These are phyloP conservation scores for Alnus rubra DNA, from an alignment of 306 rosid genomes.

Conservation along the genomic window DNA sequence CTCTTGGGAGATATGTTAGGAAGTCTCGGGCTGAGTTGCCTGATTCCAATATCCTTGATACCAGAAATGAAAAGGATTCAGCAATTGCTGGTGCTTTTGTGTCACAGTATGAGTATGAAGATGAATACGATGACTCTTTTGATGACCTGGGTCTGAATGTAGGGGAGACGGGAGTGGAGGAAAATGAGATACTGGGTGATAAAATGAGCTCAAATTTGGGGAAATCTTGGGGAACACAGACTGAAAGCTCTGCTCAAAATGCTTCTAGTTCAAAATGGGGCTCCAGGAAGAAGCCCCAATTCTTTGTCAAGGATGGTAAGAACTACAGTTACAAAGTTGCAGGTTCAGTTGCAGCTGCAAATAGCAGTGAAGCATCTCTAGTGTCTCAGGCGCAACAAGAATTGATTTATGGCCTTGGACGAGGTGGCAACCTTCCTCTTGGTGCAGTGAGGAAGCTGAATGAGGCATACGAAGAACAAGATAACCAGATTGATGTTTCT, in stretches of 20 bases:
- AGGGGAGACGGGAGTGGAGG: slow-evolving; percentile 75
- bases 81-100: slow-evolving; percentile 53
- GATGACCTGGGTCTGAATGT: slow-evolving; percentile 95
- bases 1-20: slow-evolving; percentile 73
- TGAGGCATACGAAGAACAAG: slow-evolving; percentile 49
- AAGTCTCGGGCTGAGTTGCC: slow-evolving; percentile 60
- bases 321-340: slow-evolving; percentile 95
- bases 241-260: slow-evolving; percentile 45
- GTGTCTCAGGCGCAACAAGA: slow-evolving; percentile 62
- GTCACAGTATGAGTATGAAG: slow-evolving; percentile 87
- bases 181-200: slow-evolving; percentile 50
- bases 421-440: slow-evolving; percentile 90
- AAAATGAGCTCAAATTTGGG: slow-evolving; percentile 36
- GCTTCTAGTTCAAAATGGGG: slow-evolving; percentile 80
- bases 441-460: slow-evolving; percentile 80
- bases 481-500: slow-evolving; percentile 38
- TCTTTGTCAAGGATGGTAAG: slow-evolving; percentile 94
- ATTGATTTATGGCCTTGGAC: slow-evolving; percentile 88
- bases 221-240: slow-evolving; percentile 43
- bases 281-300: slow-evolving; percentile 82
- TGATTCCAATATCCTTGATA: slow-evolving; percentile 52
- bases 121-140: slow-evolving; percentile 94
- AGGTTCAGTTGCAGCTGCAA: slow-evolving; percentile 88
- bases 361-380: slow-evolving; percentile 71
- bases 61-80: slow-evolving; percentile 41